Conservation (phyloP, 2,329 filamentous ascomycete species). For the Trichoderma endophyticum region DNA sequence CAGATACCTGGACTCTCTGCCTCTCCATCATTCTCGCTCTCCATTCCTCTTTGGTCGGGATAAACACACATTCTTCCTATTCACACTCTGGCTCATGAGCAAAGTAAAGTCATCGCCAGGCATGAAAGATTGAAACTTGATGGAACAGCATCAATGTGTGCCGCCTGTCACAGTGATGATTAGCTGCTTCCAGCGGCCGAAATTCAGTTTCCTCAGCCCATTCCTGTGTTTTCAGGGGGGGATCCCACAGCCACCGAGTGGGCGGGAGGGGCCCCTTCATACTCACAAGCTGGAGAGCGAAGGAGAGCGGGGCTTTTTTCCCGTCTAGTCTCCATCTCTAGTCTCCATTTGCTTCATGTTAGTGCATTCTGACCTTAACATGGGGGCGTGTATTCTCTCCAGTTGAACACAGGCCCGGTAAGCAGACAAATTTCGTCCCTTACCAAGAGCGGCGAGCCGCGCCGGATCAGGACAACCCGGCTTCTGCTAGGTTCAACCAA, state of each 20-base stretch:
- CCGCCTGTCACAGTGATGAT: background rate
- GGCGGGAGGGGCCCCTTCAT: slow-evolving; percentile 14
- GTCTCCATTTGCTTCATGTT: slow-evolving; percentile 9
- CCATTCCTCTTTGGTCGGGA: no score
- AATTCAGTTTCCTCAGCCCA: background rate
- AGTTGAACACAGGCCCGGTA: background rate
- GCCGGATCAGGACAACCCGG: slow-evolving; percentile 5
- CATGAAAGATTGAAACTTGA: background rate
- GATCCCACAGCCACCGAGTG: background rate
- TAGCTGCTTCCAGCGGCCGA: background rate
- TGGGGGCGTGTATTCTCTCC: slow-evolving; percentile 3
- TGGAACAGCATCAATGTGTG: no score
- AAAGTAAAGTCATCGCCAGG: background rate
- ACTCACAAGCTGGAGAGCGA: background rate
- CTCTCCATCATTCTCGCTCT: no score
- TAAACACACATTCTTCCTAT: background rate
- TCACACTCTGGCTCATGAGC: background rate
- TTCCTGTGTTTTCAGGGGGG: slow-evolving; percentile 3
- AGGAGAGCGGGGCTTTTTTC: slow-evolving; percentile 4
- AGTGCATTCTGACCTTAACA: background rate
- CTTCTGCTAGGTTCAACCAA: background rate
- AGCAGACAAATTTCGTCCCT: slow-evolving; percentile 6
- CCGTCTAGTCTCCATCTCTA: slow-evolving; percentile 1
- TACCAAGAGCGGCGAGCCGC: slow-evolving; percentile 13
- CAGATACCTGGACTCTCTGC: background rate